A percentile compares a stretch with the other conserved stretches of the same genome.
Evolutionary conservation across 805 yeast genomes (phyloP).

Genomic region (Ogataea pignaliae): DNA sequence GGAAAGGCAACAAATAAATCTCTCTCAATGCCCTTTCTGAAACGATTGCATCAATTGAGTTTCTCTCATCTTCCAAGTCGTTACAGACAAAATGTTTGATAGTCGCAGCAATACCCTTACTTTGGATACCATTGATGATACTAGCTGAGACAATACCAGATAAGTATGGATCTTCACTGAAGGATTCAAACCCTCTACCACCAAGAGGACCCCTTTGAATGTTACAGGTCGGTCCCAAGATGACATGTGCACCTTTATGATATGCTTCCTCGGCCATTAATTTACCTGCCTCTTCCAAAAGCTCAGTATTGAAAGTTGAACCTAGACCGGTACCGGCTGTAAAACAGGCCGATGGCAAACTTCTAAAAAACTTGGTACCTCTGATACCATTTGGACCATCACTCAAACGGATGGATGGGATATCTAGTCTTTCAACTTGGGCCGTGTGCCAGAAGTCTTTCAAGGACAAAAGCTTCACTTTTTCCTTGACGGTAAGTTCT

Average conservation of each 20-base stretch:
- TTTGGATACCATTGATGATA: constrained; percentile 53
- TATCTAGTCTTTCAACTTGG: constrained; percentile 29
- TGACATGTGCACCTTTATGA: constrained; percentile 39
- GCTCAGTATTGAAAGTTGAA: constrained; percentile 38
- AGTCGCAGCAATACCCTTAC: constrained; percentile 48
- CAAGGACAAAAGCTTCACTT: constrained; percentile 25
- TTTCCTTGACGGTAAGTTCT: constrained; percentile 27
- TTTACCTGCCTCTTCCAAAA: constrained; percentile 36
- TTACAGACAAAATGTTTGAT: constrained; percentile 63
- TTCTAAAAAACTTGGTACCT: constrained; percentile 39
- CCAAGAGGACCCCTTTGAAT: constrained; percentile 44
- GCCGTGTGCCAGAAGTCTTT: constrained; percentile 41
- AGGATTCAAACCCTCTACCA: constrained; percentile 25
- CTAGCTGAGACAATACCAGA: constrained; percentile 44
- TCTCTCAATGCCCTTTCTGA: constrained; percentile 64
- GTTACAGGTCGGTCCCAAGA: constrained; percentile 36
- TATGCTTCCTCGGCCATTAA: constrained; percentile 44
- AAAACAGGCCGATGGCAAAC: constrained; percentile 41
- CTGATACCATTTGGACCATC: constrained; percentile 50
- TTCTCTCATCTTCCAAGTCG: constrained; percentile 57
- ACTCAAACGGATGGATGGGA: constrained; percentile 33
- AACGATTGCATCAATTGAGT: constrained; percentile 43
- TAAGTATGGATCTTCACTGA: constrained; percentile 24
- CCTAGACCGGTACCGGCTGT: constrained; percentile 47
- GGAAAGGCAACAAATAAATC: constrained; percentile 61